Conservation (phyloP, 352 stramenopile genomes). For the Globisporangium rhizosaccharum region DNA sequence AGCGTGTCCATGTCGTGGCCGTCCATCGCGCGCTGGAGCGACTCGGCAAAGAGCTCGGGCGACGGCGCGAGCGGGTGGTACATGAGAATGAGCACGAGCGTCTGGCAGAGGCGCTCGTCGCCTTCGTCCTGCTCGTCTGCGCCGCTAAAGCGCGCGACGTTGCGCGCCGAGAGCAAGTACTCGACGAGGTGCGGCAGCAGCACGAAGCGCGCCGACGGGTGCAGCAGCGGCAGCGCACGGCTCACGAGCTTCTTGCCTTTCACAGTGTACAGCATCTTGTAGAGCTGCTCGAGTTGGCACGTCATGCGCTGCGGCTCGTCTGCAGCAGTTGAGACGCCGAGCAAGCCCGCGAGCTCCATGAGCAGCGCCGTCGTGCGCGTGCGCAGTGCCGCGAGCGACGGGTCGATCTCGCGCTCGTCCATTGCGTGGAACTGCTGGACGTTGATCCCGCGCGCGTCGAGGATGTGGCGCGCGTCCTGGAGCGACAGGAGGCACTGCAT, state of each 20-base stretch:
- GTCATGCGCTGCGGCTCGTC: conserved; percentile 21
- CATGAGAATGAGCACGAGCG: conserved; percentile 73
- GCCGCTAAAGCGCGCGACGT: conserved; percentile 19
- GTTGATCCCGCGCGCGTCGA: conserved; percentile 79
- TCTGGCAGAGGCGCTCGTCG: conserved; percentile 67
- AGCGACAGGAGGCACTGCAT: conserved; percentile 75
- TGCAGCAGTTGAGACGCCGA: conserved; percentile 42
- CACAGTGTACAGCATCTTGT: conserved; percentile 42
- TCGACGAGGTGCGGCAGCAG: conserved; percentile 65
- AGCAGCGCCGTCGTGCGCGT: conserved; percentile 61
- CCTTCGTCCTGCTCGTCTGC: conserved; percentile 26
- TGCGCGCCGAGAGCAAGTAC: conserved; percentile 43
- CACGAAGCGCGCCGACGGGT: conserved; percentile 76
- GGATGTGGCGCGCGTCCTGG: conserved; percentile 73
- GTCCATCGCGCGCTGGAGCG: conserved; percentile 48
- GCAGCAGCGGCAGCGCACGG: conserved; percentile 66
- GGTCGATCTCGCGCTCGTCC: conserved; percentile 62
- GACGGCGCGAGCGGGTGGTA: conserved; percentile 73
- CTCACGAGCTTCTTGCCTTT: conserved; percentile 80
- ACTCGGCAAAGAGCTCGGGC: conserved; percentile 59
- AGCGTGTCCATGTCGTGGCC: conserved; percentile 57
- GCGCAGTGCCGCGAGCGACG: conserved; percentile 59
- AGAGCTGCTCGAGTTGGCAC: conserved; percentile 50
- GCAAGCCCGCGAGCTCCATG: conserved; percentile 53
- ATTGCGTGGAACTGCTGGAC: conserved; percentile 85